A percentile compares a stretch with the other conserved stretches of the same genome.
Evolutionary conservation across 805 yeast species (phyloP).

Genomic region (Starmerella bacillaris): DNA sequence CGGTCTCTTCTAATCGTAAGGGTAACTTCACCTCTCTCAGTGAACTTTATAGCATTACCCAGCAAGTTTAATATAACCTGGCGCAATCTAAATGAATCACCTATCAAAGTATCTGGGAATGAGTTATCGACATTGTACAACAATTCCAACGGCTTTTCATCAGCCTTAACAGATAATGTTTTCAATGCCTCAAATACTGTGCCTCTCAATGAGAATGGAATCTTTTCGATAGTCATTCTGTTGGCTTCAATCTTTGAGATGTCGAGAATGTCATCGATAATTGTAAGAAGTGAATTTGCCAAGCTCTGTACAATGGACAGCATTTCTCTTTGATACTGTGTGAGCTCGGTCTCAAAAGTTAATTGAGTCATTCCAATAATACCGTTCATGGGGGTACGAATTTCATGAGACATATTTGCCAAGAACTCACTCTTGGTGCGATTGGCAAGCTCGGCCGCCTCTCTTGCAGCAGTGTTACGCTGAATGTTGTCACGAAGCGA

Average conservation of each 20-base stretch:
- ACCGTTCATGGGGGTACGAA: slow-evolving; percentile 85
- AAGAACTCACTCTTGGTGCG: slow-evolving; percentile 76
- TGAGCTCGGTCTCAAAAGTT: slow-evolving; percentile 70
- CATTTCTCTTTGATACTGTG: slow-evolving; percentile 87
- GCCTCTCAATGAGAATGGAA: slow-evolving; percentile 69
- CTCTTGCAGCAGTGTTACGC: slow-evolving; percentile 82
- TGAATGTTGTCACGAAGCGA: slow-evolving; percentile 76
- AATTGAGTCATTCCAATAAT: slow-evolving; percentile 84
- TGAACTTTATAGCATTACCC: slow-evolving; percentile 80
- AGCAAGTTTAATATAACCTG: slow-evolving; percentile 75
- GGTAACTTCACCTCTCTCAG: slow-evolving; percentile 65
- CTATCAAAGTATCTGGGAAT: slow-evolving; percentile 71
- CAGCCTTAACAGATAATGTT: slow-evolving; percentile 76
- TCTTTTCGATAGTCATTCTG: slow-evolving; percentile 81
- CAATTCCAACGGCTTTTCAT: slow-evolving; percentile 65
- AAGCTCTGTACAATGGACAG: slow-evolving; percentile 71
- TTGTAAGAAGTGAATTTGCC: slow-evolving; percentile 69
- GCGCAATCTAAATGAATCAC: slow-evolving; percentile 74
- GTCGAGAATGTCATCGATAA: slow-evolving; percentile 79
- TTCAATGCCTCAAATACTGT: slow-evolving; percentile 81
- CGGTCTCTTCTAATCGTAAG: slow-evolving; percentile 49
- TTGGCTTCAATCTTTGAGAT: slow-evolving; percentile 87
- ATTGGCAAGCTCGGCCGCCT: slow-evolving; percentile 83
- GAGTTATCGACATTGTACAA: slow-evolving; percentile 70
- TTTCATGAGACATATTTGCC: slow-evolving; percentile 77